Evolutionary conservation across 2,329 filamentous ascomycete species (phyloP).

Genomic region (Fusarium tricinctum): DNA sequence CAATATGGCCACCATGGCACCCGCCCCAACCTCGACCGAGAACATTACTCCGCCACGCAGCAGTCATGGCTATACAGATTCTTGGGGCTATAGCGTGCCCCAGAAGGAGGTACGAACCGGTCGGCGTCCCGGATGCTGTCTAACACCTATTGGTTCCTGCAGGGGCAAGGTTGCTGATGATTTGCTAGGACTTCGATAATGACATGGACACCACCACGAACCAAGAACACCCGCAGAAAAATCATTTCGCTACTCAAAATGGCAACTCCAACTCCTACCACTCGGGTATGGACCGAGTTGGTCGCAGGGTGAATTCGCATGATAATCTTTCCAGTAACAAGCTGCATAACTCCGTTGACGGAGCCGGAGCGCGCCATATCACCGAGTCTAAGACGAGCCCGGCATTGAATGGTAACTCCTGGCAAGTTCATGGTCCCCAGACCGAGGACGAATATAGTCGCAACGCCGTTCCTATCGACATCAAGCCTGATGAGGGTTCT

Average conservation of each 20-base stretch:
- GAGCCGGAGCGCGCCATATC: constrained; percentile 39
- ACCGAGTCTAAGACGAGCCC: constrained; percentile 47
- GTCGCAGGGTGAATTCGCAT: constrained; percentile 56
- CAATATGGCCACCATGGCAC: constrained; percentile 67
- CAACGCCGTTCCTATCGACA: constrained; percentile 47
- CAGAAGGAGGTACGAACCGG: constrained; percentile 57
- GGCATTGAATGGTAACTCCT: constrained; percentile 41
- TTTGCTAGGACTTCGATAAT: constrained; percentile 40
- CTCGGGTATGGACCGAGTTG: constrained; percentile 48
- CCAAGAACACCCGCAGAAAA: constrained; percentile 41
- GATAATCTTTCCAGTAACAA: constrained; percentile 51
- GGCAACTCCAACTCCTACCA: constrained; percentile 47
- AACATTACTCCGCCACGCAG: constrained; percentile 64
- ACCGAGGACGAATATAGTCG: constrained; percentile 48
- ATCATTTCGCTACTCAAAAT: constrained; percentile 42
- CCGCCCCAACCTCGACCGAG: constrained; percentile 62
- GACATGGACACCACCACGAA: constrained; percentile 34
- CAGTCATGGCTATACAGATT: constrained; percentile 62
- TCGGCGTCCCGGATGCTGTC: constrained; percentile 4
- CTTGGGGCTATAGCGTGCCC: constrained; percentile 59
- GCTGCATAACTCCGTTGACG: constrained; percentile 46
- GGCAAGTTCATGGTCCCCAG: constrained; percentile 35
- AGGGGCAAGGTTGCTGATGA: constrained; percentile 31
- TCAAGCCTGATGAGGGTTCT: constrained; percentile 67
- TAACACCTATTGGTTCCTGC: neutral